Conservation (phyloP, 176 grass and related monocot species). For the Alopecurus myosuroides region DNA sequence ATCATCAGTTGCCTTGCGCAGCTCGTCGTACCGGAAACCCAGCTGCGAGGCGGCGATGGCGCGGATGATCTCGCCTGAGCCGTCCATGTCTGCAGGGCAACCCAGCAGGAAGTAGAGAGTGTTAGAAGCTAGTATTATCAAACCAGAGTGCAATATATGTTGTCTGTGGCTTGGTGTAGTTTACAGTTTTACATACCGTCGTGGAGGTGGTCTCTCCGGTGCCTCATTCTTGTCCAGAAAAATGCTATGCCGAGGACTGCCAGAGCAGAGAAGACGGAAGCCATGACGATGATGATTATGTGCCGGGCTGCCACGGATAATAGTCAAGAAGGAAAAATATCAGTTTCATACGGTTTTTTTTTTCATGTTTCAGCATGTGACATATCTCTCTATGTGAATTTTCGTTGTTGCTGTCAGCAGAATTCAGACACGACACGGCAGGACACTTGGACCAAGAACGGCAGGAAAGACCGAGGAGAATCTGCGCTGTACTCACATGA, state of each 20-base stretch:
- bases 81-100: conserved; percentile 47
- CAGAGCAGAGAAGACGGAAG: conserved; percentile 16
- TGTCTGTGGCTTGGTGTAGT: not conserved
- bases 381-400: no score
- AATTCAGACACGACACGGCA: conserved; percentile 28
- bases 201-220: conserved; percentile 16
- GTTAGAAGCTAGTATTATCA: not conserved
- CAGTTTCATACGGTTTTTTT: not conserved
- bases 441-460: not conserved
- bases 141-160: not conserved
- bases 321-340: not conserved
- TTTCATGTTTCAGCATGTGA: not conserved
- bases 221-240: conserved; percentile 41
- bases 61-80: conserved; percentile 47
- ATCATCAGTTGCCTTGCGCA: conserved; percentile 55
- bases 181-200: conserved; percentile 34
- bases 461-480: not conserved
- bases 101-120: not conserved
- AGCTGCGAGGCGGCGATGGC: conserved; percentile 56
- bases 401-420: conserved; percentile 11
- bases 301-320: conserved; percentile 42
- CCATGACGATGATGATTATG: conserved; percentile 33
- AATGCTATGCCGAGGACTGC: conserved; percentile 42
- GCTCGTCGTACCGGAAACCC: conserved; percentile 60
- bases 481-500: conserved; percentile 26